Percentiles rank a stretch among this genome's conserved stretches.
These are phyloP conservation scores for Diaporthe nobilis DNA, from an alignment of 2,329 filamentous ascomycete genomes.

Conservation along the genomic window DNA sequence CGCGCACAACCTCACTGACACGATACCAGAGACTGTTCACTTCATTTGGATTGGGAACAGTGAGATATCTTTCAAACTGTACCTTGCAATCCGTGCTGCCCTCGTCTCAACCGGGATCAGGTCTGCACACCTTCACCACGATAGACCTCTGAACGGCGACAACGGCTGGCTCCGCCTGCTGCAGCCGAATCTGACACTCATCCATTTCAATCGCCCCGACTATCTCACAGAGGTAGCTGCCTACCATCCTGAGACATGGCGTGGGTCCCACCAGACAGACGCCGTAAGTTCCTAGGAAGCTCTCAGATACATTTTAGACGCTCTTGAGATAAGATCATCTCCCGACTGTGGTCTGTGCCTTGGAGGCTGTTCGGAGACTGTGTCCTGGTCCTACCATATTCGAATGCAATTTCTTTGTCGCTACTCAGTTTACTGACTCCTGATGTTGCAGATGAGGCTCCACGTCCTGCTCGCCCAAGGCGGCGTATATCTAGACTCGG, in stretches of 20 bases:
- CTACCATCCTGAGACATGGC: background rate
- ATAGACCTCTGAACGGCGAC: background rate
- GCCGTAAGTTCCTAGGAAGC: background rate
- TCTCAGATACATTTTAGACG: background rate
- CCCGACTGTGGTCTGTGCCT: background rate
- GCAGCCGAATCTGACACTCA: background rate
- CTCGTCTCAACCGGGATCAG: background rate
- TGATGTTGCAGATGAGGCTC: background rate
- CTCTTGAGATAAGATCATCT: background rate
- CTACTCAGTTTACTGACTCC: background rate
- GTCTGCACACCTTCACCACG: background rate
- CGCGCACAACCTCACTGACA: slow-evolving; percentile 9
- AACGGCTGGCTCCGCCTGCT: background rate
- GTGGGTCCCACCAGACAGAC: background rate
- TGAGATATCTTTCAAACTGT: background rate
- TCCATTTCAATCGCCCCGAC: background rate
- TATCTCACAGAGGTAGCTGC: background rate
- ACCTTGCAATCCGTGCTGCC: background rate
- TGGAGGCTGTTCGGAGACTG: background rate
- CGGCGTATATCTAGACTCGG: background rate
- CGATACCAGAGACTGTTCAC: background rate
- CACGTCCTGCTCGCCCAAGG: background rate
- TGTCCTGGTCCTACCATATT: background rate
- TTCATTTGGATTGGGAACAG: slow-evolving; percentile 12
- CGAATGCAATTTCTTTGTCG: background rate